These are phyloP conservation scores for Cynara cardunculus DNA, from an alignment of 129 eudicot species.

Conservation along the genomic window DNA sequence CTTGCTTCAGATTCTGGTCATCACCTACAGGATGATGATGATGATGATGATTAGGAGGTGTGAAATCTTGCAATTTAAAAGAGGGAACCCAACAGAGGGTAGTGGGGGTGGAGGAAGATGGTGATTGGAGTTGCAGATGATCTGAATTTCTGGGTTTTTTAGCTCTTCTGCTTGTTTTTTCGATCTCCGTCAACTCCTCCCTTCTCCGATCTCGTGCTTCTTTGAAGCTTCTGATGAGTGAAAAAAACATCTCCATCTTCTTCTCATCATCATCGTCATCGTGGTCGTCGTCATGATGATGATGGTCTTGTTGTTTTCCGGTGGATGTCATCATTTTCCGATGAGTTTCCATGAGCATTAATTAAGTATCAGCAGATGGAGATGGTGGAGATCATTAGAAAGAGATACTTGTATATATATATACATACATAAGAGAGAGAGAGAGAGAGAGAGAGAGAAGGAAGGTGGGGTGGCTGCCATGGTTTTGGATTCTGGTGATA, in stretches of 20 bases:
- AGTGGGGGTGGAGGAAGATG: not conserved
- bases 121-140: not conserved
- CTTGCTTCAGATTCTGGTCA: not conserved
- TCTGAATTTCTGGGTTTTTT: conserved; percentile 6
- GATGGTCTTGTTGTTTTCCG: not conserved
- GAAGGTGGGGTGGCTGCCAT: not conserved
- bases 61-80: conserved; percentile 38
- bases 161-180: not conserved
- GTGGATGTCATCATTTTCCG: conserved; percentile 10
- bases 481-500: too few relatives aligned
- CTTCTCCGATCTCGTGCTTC: conserved; percentile 28
- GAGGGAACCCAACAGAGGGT: conserved; percentile 2
- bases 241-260: conserved; percentile 48
- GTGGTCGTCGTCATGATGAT: not conserved
- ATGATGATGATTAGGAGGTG: not conserved
- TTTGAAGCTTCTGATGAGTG: conserved; percentile 26
- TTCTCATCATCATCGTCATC: conserved; percentile 22
- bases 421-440: too few relatives aligned
- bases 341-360: not conserved
- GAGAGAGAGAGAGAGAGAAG: not conserved
- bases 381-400: not conserved
- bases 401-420: not conserved
- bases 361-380: not conserved
- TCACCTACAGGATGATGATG: not conserved
- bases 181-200: conserved; percentile 4